Conservation (phyloP, 345 rosid genomes). For the Gossypium sturtianum region DNA sequence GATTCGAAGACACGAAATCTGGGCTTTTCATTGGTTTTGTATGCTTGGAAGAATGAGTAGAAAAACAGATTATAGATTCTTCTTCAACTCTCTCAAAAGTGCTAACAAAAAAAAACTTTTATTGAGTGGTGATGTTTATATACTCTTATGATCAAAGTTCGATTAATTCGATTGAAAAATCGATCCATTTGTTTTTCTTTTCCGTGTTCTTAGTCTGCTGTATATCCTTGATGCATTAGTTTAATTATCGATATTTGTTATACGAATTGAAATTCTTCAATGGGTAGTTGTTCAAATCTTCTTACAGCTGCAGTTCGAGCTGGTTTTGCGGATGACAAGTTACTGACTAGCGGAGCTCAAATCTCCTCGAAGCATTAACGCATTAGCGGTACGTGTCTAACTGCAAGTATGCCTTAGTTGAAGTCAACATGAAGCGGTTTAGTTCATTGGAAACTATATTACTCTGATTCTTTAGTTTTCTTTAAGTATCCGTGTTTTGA, state of each 20-base stretch:
- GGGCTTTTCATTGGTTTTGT: slow-evolving; percentile 73
- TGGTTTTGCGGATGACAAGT: background rate
- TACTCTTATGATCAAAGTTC: slow-evolving; percentile 31
- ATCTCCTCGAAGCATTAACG: background rate
- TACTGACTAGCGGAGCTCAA: background rate
- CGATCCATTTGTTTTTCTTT: slow-evolving; percentile 19
- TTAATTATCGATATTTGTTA: slow-evolving; percentile 8
- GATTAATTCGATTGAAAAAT: slow-evolving; percentile 19
- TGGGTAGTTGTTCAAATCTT: slow-evolving; percentile 8
- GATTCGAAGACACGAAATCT: slow-evolving; percentile 61
- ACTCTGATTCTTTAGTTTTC: background rate
- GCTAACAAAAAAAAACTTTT: slow-evolving; percentile 37
- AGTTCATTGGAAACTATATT: background rate
- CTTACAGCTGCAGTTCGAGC: slow-evolving; percentile 1
- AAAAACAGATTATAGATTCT: slow-evolving; percentile 22
- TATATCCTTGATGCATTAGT: slow-evolving; percentile 20
- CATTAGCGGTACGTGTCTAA: background rate
- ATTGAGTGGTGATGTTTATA: slow-evolving; percentile 41
- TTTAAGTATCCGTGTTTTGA: background rate
- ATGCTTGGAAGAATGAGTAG: slow-evolving; percentile 95
- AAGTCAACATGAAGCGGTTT: background rate
- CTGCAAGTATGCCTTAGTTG: background rate
- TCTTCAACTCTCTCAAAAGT: slow-evolving; percentile 19
- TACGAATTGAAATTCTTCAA: slow-evolving; percentile 1
- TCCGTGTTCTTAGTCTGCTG: slow-evolving; percentile 12